phyloP scores from a whole-genome alignment of 2,329 filamentous ascomycete species.

The Aspergillaceae sp. region DNA sequence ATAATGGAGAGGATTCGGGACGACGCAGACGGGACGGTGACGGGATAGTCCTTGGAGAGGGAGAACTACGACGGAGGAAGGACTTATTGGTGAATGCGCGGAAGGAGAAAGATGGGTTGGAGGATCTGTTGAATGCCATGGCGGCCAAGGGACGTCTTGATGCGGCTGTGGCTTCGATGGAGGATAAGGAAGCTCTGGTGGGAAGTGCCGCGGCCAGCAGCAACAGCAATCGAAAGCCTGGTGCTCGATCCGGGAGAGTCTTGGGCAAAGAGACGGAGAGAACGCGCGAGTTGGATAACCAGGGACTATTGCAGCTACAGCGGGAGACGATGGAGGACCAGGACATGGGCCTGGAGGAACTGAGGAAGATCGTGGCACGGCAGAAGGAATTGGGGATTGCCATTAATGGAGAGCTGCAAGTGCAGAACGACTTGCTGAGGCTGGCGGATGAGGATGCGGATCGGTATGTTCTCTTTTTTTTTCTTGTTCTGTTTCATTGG shows the following conservation, averaged over 20 bases:
- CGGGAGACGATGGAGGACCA: constrained; percentile 54
- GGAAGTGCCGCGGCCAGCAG: constrained; percentile 13
- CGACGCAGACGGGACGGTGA: constrained; percentile 10
- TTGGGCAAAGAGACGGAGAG: constrained; percentile 51
- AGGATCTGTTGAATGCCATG: constrained; percentile 52
- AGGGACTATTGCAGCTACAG: constrained; percentile 56
- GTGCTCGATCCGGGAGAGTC: constrained; percentile 40
- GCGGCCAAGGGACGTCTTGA: constrained; percentile 42
- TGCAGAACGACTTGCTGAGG: constrained; percentile 54
- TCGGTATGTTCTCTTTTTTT: constrained; percentile 23
- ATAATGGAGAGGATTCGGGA: too few relatives aligned
- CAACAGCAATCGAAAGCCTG: constrained; percentile 3
- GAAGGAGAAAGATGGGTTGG: constrained; percentile 56
- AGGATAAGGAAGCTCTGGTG: constrained; percentile 39
- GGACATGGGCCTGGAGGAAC: constrained; percentile 50
- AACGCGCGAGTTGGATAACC: constrained; percentile 55
- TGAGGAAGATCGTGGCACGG: constrained; percentile 50
- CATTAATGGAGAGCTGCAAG: constrained; percentile 54
- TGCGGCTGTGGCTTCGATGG: constrained; percentile 37
- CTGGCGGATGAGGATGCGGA: constrained; percentile 53
- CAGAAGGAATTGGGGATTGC: constrained; percentile 55
- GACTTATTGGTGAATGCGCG: constrained; percentile 50
- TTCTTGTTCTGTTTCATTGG: background rate
- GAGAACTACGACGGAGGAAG: constrained; percentile 50
- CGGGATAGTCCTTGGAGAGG: constrained; percentile 45